phyloP scores from a whole-genome alignment of 73 alveolate species.

The Paramecium primaurelia region DNA sequence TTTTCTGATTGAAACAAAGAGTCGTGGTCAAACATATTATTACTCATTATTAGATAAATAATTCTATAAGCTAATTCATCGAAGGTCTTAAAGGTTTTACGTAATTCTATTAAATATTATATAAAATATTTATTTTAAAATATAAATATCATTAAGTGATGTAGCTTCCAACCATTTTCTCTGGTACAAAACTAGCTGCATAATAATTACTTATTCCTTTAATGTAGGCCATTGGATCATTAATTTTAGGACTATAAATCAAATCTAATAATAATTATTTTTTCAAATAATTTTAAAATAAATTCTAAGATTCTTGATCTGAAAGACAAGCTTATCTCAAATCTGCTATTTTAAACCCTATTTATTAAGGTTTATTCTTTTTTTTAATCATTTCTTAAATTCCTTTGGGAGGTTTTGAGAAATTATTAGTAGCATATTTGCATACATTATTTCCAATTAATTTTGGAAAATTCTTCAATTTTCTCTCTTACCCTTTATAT shows the following conservation, averaged over 20 bases:
- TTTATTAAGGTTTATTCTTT: neutral
- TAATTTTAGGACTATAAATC: neutral
- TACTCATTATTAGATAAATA: neutral
- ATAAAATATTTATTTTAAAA: neutral
- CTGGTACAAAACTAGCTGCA: neutral
- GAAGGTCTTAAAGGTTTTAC: neutral
- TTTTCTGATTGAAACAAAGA: neutral
- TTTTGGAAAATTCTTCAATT: neutral
- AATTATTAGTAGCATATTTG: neutral
- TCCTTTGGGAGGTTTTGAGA: neutral
- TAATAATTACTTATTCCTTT: neutral
- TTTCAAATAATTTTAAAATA: neutral
- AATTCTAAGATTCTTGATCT: neutral
- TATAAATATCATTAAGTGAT: neutral
- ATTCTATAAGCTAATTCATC: neutral
- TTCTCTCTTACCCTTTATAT: neutral
- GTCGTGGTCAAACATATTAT: neutral
- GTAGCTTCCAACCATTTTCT: neutral
- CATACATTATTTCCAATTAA: neutral
- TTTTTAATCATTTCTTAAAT: neutral
- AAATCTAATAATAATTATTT: neutral
- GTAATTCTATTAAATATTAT: neutral
- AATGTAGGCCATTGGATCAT: neutral
- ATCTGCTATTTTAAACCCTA: neutral
- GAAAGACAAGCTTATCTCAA: neutral